Percentiles rank a stretch among this genome's conserved stretches.
Evolutionary conservation across 805 yeast species (phyloP).

Genomic region (Myxozyma udenii): DNA sequence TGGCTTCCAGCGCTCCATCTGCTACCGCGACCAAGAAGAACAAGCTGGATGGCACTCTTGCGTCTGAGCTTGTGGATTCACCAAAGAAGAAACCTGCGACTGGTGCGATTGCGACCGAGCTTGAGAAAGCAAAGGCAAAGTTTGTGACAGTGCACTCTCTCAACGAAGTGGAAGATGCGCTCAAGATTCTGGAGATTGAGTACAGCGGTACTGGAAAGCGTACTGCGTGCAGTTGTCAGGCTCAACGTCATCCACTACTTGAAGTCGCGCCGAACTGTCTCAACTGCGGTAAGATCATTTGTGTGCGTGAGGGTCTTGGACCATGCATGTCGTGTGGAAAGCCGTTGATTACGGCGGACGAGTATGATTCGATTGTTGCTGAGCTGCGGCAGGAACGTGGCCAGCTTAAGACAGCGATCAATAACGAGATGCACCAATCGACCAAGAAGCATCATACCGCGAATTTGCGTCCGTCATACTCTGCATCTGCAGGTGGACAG

Average conservation of each 20-base stretch:
- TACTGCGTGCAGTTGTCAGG: slow-evolving; percentile 28
- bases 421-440: slow-evolving; percentile 9
- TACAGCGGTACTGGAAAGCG: slow-evolving; percentile 2
- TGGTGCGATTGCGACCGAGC: background rate
- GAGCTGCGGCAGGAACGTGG: slow-evolving; percentile 55
- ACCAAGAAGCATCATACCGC: background rate
- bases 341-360: slow-evolving; percentile 61
- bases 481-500: slow-evolving; percentile 26
- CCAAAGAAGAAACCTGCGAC: background rate
- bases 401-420: slow-evolving; percentile 39
- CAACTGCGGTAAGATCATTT: slow-evolving; percentile 90
- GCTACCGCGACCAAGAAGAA: slow-evolving; percentile 1
- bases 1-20: slow-evolving; percentile 1
- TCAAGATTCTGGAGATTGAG: slow-evolving; percentile 19
- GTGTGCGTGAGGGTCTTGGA: slow-evolving; percentile 84
- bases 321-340: slow-evolving; percentile 83
- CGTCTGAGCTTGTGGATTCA: slow-evolving; percentile 2
- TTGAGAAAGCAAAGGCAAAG: slow-evolving; percentile 4
- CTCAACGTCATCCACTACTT: slow-evolving; percentile 70
- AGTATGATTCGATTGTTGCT: slow-evolving; percentile 54
- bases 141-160: slow-evolving; percentile 20
- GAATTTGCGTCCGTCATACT: slow-evolving; percentile 6
- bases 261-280: slow-evolving; percentile 91
- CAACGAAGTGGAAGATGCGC: slow-evolving; percentile 27
- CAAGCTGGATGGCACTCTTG: slow-evolving; percentile 1